A percentile compares a stretch with the other conserved stretches of the same genome.
These are phyloP conservation scores for Penicillium corylophilum DNA, from an alignment of 2,329 filamentous ascomycete species.

Conservation along the genomic window DNA sequence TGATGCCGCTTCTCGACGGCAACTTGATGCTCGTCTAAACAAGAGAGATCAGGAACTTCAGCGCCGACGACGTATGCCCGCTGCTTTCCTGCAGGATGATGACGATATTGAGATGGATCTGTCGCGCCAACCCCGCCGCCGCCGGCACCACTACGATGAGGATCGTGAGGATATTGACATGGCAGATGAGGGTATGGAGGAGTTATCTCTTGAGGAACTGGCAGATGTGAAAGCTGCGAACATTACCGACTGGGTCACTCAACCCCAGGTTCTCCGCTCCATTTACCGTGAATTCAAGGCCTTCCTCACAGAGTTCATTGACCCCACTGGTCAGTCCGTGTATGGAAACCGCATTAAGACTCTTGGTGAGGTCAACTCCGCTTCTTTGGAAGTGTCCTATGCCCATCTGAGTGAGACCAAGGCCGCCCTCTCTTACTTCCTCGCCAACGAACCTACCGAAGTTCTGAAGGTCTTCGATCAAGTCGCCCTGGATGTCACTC, in stretches of 20 bases:
- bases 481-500: slow-evolving; percentile 92
- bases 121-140: slow-evolving; percentile 77
- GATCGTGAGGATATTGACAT: slow-evolving; percentile 86
- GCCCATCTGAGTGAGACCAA: slow-evolving; percentile 87
- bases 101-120: slow-evolving; percentile 83
- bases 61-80: slow-evolving; percentile 59
- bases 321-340: slow-evolving; percentile 83
- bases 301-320: slow-evolving; percentile 94
- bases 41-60: slow-evolving; percentile 61
- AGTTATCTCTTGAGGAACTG: slow-evolving; percentile 86
- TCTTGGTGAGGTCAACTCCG: slow-evolving; percentile 94
- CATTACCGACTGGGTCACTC: slow-evolving; percentile 91
- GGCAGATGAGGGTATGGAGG: slow-evolving; percentile 91
- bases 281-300: slow-evolving; percentile 97
- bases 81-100: slow-evolving; percentile 67
- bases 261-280: slow-evolving; percentile 83
- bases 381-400: slow-evolving; percentile 94
- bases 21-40: slow-evolving; percentile 62
- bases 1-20: slow-evolving; percentile 57
- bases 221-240: slow-evolving; percentile 91
- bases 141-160: slow-evolving; percentile 90
- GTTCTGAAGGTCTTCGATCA: slow-evolving; percentile 95
- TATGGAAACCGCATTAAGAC: slow-evolving; percentile 93
- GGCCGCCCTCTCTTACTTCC: slow-evolving; percentile 90
- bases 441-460: slow-evolving; percentile 93